Base-by-base conservation (phyloP, 805 yeast genomes). In the Saccharomycopsis amapae region DNA sequence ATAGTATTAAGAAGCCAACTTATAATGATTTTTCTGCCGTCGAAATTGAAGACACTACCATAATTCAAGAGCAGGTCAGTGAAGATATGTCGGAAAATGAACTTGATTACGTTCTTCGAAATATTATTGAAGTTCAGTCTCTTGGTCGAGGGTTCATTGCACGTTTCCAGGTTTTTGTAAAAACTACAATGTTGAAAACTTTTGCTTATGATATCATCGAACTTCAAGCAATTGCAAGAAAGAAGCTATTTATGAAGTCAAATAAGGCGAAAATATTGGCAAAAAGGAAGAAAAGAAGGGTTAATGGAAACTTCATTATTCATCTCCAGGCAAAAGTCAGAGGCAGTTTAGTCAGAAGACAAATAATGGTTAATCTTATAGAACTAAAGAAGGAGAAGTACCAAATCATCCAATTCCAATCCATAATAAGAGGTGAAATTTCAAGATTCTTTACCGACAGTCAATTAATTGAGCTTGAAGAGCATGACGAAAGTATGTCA, bases 121-220 rank as follows among this genome's bases (percentile, higher is more conserved):
- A 61, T 53, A 71, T 81, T 33, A 62, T 71, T 34, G 65, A 64
- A 44, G 64, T 88, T 15, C 96, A 88, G 59, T 76, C 93, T 0
- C 62, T 79, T 17, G 72, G 84, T 15, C 67, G 86, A 53, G 95
- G 93, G 18, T 78, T 84, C 0, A 67, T 77, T 35, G 64, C 76
- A 43, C 69, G 96, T 43, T 84, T 79, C 57, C 65, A 66, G 22
- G 65, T 79, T 62, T 79, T 78, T 58, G 81, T 84, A 28, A 75
- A 76, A 54, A 71, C 69, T 47, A 80, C 81, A 45, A 71, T 83
- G 68, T 58, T 84, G 28, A 75, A 71, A 46, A 73, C 85, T 2
- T 77, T 75, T 54, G 69, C 69, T 5, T 73, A 71, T 12, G 77
- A 75, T 18, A 56, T 81, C 18, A 61, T 72, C 2, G 58, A 56